Percentiles rank a stretch among this genome's conserved stretches.
These are phyloP conservation scores for Parastagonospora nodorum DNA, from an alignment of 2,329 filamentous ascomycete genomes.

Conservation along the genomic window DNA sequence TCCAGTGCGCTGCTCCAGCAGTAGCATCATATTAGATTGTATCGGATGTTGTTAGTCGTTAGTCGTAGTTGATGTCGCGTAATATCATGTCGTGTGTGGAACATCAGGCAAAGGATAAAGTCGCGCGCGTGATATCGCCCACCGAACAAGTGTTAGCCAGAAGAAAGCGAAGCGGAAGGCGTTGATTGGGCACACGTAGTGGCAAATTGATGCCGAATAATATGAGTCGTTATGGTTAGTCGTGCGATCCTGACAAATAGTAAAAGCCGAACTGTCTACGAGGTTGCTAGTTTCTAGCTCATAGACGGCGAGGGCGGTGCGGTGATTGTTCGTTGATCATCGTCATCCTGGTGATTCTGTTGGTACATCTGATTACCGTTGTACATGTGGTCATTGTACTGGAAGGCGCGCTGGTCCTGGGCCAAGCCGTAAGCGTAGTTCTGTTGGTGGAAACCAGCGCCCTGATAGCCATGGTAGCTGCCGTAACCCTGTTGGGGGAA, in stretches of 20 bases:
- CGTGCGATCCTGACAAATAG: background rate
- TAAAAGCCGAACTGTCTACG: background rate
- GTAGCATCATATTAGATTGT: conserved; percentile 17
- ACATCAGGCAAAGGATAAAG: conserved; percentile 3
- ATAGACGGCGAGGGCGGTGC: conserved; percentile 44
- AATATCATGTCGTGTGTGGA: conserved; percentile 3
- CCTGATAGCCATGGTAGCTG: conserved; percentile 30
- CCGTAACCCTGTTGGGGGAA: conserved; percentile 29
- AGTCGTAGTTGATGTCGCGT: conserved; percentile 8
- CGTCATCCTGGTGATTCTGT: conserved; percentile 28
- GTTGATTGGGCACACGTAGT: conserved; percentile 6
- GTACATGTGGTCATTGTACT: conserved; percentile 32
- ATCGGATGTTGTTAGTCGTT: conserved; percentile 23
- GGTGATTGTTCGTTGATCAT: conserved; percentile 44
- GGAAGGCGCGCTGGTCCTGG: conserved; percentile 34
- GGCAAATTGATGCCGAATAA: conserved; percentile 3
- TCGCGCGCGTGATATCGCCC: conserved; percentile 11
- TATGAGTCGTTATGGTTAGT: conserved; percentile 1
- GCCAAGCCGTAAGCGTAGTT: conserved; percentile 34
- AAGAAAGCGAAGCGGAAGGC: conserved; percentile 24
- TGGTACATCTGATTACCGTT: conserved; percentile 27
- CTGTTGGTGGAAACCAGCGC: conserved; percentile 31
- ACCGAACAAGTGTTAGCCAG: conserved; percentile 24
- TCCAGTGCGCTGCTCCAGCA: conserved; percentile 9
- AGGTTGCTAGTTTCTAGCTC: conserved; percentile 14